These are phyloP conservation scores for Globisporangium echinulatum DNA, from an alignment of 352 stramenopile genomes.

Conservation along the genomic window DNA sequence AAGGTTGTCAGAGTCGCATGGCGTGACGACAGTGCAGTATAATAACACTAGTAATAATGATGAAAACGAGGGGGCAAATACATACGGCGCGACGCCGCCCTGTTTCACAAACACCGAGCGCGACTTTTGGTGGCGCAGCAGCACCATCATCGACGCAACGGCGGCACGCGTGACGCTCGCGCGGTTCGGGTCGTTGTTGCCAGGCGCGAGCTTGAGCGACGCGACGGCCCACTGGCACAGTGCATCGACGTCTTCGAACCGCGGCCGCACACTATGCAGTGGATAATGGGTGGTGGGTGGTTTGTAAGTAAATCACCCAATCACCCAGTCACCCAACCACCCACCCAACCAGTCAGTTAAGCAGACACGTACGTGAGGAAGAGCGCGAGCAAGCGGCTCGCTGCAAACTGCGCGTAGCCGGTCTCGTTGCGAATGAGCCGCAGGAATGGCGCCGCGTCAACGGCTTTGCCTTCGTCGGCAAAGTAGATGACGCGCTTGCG, in stretches of 20 bases:
- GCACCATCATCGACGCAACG: constrained; percentile 88
- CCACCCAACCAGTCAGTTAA: neutral
- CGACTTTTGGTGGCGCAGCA: constrained; percentile 86
- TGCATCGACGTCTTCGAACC: constrained; percentile 73
- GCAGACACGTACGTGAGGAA: constrained; percentile 60
- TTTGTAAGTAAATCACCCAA: neutral
- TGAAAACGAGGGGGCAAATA: neutral
- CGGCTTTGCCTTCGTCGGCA: constrained; percentile 57
- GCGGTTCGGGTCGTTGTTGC: constrained; percentile 56
- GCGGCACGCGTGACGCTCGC: constrained; percentile 78
- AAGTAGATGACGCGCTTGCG: constrained; percentile 79
- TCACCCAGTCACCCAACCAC: neutral
- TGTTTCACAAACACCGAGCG: constrained; percentile 88
- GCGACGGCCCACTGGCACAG: constrained; percentile 76
- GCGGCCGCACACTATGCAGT: constrained; percentile 51
- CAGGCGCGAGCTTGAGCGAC: constrained; percentile 57
- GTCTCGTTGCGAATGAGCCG: constrained; percentile 82
- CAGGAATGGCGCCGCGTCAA: constrained; percentile 77
- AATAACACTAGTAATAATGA: neutral
- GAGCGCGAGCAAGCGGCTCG: constrained; percentile 70
- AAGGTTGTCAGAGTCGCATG: no score
- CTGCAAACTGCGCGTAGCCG: constrained; percentile 81
- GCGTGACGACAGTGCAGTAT: neutral
- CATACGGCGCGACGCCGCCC: constrained; percentile 87
- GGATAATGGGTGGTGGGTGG: neutral